These are phyloP conservation scores for Tulasnella sp. DNA, from an alignment of 768 basidiomycete genomes.

Conservation along the genomic window DNA sequence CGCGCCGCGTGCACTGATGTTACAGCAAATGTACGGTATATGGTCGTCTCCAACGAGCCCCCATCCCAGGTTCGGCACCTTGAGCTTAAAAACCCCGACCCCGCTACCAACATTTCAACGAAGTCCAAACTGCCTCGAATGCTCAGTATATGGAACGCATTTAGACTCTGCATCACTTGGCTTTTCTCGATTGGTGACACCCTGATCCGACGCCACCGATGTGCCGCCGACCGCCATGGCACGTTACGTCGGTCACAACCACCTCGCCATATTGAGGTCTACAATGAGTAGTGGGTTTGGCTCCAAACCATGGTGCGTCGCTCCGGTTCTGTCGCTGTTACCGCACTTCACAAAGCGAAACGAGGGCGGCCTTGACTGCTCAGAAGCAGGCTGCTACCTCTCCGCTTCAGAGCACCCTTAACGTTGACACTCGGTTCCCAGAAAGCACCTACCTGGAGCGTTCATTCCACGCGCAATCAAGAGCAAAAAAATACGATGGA, in stretches of 20 bases:
- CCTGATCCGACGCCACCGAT: constrained; percentile 16
- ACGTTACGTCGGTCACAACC: neutral
- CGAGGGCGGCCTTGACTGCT: too few relatives aligned
- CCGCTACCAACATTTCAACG: constrained; percentile 17
- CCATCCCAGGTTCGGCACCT: neutral
- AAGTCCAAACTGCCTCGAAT: neutral
- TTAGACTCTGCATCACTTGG: neutral
- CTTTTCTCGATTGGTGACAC: constrained; percentile 18
- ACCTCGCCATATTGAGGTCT: too few relatives aligned
- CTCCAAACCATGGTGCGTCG: too few relatives aligned
- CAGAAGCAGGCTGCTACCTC: too few relatives aligned
- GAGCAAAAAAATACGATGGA: too few relatives aligned
- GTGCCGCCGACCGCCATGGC: neutral
- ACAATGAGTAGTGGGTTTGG: too few relatives aligned
- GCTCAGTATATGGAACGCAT: constrained; percentile 10
- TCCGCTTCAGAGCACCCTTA: too few relatives aligned
- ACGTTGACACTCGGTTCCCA: too few relatives aligned
- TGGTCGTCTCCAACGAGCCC: constrained; percentile 12
- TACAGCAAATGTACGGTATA: neutral
- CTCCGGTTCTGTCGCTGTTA: too few relatives aligned
- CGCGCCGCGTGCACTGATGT: neutral
- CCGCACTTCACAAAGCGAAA: too few relatives aligned
- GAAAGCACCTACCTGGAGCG: too few relatives aligned
- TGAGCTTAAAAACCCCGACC: neutral
- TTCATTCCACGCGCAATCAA: too few relatives aligned